A percentile compares a stretch with the other conserved stretches of the same genome.
These are phyloP conservation scores for Boechera retrofracta DNA, from an alignment of 345 rosid genomes.

Conservation along the genomic window DNA sequence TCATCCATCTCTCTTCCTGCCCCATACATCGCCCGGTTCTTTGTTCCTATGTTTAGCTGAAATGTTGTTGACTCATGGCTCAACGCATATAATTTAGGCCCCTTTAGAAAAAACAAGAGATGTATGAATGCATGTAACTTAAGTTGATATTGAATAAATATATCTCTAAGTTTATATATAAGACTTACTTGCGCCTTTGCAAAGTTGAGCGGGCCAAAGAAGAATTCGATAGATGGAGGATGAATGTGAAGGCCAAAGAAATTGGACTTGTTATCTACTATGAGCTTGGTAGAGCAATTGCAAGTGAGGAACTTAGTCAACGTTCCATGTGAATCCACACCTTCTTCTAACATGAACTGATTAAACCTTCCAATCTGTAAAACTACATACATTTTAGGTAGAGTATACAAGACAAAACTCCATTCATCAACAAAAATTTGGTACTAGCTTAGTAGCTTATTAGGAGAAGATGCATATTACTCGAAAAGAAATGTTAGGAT, in stretches of 20 bases:
- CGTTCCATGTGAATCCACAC: constrained; percentile 75
- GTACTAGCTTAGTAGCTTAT: background rate
- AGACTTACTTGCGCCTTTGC: constrained; percentile 61
- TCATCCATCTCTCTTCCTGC: constrained; percentile 86
- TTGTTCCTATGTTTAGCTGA: constrained; percentile 57
- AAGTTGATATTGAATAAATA: background rate
- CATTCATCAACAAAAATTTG: background rate
- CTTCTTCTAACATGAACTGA: constrained; percentile 70
- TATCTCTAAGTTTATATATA: background rate
- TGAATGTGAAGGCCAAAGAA: constrained; percentile 75
- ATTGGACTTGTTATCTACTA: constrained; percentile 77
- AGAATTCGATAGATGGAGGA: constrained; percentile 61
- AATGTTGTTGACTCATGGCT: constrained; percentile 52
- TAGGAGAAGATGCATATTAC: constrained; percentile 46
- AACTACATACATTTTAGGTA: constrained; percentile 8
- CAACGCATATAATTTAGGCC: constrained; percentile 58
- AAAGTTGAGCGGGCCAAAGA: constrained; percentile 65
- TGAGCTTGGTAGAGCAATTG: constrained; percentile 62
- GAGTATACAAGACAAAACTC: constrained; percentile 4
- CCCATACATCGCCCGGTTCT: constrained; percentile 78
- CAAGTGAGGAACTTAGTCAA: constrained; percentile 72
- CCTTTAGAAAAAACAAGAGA: constrained; percentile 42
- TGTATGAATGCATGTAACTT: background rate
- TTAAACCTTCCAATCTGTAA: constrained; percentile 61
- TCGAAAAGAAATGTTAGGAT: constrained; percentile 67